Conservation (phyloP, 2,329 filamentous ascomycete species). For the Graphilbum fragrans region DNA sequence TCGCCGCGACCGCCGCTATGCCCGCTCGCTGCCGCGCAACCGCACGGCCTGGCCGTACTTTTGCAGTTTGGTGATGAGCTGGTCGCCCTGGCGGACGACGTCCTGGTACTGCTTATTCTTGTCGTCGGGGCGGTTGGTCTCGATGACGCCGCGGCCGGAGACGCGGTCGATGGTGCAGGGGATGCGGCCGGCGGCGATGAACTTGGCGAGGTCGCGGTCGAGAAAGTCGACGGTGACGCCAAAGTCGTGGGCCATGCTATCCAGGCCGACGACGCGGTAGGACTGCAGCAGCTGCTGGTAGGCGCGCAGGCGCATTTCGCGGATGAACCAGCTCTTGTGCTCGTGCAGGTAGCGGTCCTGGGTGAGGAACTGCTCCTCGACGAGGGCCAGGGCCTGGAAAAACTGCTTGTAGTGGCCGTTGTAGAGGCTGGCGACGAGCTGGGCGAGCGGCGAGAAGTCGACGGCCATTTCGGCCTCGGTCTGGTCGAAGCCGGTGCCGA, state of each 20-base stretch:
- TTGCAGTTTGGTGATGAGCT: slow-evolving; percentile 96
- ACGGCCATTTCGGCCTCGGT: slow-evolving; percentile 70
- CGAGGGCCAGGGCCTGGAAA: slow-evolving; percentile 77
- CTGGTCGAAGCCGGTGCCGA: slow-evolving; percentile 58
- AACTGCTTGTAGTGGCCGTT: slow-evolving; percentile 88
- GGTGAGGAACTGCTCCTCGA: slow-evolving; percentile 88
- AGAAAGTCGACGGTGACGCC: slow-evolving; percentile 94
- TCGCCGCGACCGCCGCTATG: slow-evolving; percentile 30
- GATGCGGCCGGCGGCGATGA: slow-evolving; percentile 89
- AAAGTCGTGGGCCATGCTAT: slow-evolving; percentile 95
- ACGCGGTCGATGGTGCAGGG: slow-evolving; percentile 97
- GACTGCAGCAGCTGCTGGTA: slow-evolving; percentile 97
- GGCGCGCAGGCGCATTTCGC: slow-evolving; percentile 91
- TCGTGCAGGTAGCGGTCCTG: slow-evolving; percentile 93
- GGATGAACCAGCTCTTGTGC: slow-evolving; percentile 93
- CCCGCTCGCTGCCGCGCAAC: slow-evolving; percentile 86
- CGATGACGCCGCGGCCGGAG: slow-evolving; percentile 89
- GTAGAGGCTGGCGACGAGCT: slow-evolving; percentile 85
- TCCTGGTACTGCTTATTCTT: slow-evolving; percentile 99
- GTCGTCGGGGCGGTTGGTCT: slow-evolving; percentile 94
- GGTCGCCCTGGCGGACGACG: slow-evolving; percentile 92
- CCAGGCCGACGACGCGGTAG: slow-evolving; percentile 91
- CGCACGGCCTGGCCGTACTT: slow-evolving; percentile 97
- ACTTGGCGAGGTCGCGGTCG: slow-evolving; percentile 90
- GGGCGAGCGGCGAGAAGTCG: slow-evolving; percentile 80